A percentile compares a stretch with the other conserved stretches of the same genome.
phyloP scores from a whole-genome alignment of 345 rosid species.

The Rhodamnia rubescens region DNA sequence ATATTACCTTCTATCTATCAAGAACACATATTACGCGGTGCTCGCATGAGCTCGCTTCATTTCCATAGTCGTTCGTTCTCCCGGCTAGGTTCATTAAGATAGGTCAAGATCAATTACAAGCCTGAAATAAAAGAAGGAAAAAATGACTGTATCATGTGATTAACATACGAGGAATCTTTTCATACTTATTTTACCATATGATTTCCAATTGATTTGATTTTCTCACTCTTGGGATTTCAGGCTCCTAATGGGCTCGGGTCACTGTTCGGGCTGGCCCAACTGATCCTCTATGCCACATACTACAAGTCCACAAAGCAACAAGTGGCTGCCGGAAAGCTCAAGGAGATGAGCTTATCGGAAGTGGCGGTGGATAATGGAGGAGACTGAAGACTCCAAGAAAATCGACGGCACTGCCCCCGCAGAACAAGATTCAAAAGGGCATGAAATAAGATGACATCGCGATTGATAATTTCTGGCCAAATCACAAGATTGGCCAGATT shows the following conservation, averaged over 20 bases:
- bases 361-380: slow-evolving; percentile 7
- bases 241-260: slow-evolving; percentile 71
- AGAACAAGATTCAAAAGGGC: neutral
- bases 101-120: neutral
- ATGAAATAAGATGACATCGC: neutral
- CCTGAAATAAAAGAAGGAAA: neutral
- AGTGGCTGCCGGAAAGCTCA: slow-evolving; percentile 28
- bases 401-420: neutral
- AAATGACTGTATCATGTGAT: neutral
- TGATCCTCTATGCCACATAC: slow-evolving; percentile 45
- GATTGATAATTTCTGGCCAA: neutral
- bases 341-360: slow-evolving; percentile 22
- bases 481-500: neutral
- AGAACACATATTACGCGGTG: neutral
- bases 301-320: slow-evolving; percentile 48
- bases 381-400: neutral
- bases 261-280: slow-evolving; percentile 41
- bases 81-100: neutral
- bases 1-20: neutral
- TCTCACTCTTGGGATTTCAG: slow-evolving; percentile 8
- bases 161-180: neutral
- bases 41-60: neutral
- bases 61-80: neutral
- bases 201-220: neutral
- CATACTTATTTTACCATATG: neutral